phyloP scores from a whole-genome alignment of 2,329 filamentous ascomycete genomes.

The Acrodontium crateriforme region DNA sequence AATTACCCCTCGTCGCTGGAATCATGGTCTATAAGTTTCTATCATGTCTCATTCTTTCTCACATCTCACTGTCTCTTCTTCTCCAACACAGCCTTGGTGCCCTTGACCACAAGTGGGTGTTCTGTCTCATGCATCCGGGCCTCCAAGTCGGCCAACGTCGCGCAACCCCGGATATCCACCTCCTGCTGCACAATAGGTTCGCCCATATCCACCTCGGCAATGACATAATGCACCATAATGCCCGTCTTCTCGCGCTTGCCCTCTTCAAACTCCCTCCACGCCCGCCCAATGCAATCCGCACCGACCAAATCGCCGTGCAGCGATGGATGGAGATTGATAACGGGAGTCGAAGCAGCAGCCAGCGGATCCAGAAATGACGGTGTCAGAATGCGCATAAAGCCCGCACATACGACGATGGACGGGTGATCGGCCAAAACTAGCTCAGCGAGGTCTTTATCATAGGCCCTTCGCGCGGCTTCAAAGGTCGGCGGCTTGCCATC shows the following conservation, averaged over 20 bases:
- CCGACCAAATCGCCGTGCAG: slow-evolving; percentile 65
- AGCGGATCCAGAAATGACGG: slow-evolving; percentile 56
- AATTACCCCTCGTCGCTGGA: too few relatives aligned
- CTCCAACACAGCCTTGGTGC: slow-evolving; percentile 41
- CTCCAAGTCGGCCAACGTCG: slow-evolving; percentile 52
- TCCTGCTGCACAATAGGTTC: slow-evolving; percentile 57
- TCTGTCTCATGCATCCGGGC: slow-evolving; percentile 62
- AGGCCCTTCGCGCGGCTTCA: slow-evolving; percentile 45
- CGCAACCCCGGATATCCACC: slow-evolving; percentile 46
- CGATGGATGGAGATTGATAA: slow-evolving; percentile 75
- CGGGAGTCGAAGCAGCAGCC: slow-evolving; percentile 44
- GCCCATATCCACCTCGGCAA: slow-evolving; percentile 63
- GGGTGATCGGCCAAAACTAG: slow-evolving; percentile 52
- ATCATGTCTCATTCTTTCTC: too few relatives aligned
- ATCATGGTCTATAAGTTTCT: too few relatives aligned
- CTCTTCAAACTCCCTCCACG: slow-evolving; percentile 57
- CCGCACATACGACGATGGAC: slow-evolving; percentile 65
- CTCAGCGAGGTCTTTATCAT: slow-evolving; percentile 61
- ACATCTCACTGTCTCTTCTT: too few relatives aligned
- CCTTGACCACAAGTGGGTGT: slow-evolving; percentile 66
- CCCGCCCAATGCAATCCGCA: slow-evolving; percentile 55
- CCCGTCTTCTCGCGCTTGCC: slow-evolving; percentile 57
- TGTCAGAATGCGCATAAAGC: slow-evolving; percentile 78
- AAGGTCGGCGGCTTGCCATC: slow-evolving; percentile 31
- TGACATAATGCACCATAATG: slow-evolving; percentile 80